Base-by-base conservation (phyloP, 108 stramenopile genomes). In the Skeletonema grethae region DNA sequence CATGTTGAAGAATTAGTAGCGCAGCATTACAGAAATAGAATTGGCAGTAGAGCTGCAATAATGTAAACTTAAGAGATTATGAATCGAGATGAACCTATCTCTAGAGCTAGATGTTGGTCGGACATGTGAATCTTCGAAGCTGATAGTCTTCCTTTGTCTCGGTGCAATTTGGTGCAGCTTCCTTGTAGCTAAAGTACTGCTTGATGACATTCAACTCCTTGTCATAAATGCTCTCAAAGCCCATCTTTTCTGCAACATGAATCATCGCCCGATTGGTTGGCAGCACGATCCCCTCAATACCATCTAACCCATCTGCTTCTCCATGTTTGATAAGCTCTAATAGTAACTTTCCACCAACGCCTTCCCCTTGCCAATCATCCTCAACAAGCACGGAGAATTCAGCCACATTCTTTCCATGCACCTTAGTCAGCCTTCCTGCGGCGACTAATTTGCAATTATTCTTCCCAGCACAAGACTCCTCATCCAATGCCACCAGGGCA, bases 401-500 rank as follows among this genome's bases (percentile, higher is more conserved):
- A 2, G 76, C 76, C 4, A 69, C 55, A 22, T 64, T 35, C 31
- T 62, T 56, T 22, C 76, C 76, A 41, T 76, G 76, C n/a, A 58
- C 32, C 60, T 76, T 76, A 1, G 68, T 65, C 56, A 76, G 25
- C 30, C 76, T 41, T 16, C 62, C 67, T 4, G 76, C 76, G 22
- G 76, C 76, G 56, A 76, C 67, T 7, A 76, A 25, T 39, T 76
- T 76, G 7, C 43, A 57, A 12, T 22, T 31, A 28, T 28, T 28
- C 35, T 60, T 63, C 8, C 65, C 72, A 28, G 50, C 35, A 32
- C 55, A 57, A 58, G 65, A 72, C 18, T 68, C 68, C 18, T 43
- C 75, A 50, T 73, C 72, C 24, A 78, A 67, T 28, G 65, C 77
- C 12, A 78, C 65, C 48, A 78, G 69, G 41, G 72, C 77, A 18